Evolutionary conservation across 1,139 yeast genomes (phyloP).

Genomic region (Debaryomycetaceae sp.): DNA sequence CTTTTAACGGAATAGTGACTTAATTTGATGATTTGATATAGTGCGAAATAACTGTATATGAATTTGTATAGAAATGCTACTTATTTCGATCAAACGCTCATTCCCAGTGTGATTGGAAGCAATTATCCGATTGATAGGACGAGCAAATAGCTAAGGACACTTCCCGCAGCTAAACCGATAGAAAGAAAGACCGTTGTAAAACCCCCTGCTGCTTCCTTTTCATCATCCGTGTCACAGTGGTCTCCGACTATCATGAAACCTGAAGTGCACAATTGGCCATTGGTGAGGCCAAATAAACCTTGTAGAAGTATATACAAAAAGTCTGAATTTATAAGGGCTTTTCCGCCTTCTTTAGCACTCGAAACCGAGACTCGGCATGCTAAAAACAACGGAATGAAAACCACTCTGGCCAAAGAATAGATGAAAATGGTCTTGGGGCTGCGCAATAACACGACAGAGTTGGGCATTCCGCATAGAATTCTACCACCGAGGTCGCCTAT

Average conservation of each 20-base stretch:
- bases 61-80: not conserved
- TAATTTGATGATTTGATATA: not conserved
- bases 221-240: constrained; percentile 54
- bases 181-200: constrained; percentile 77
- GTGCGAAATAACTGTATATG: not conserved
- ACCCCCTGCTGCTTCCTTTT: constrained; percentile 92
- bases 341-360: constrained; percentile 15
- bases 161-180: constrained; percentile 73
- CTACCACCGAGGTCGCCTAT: constrained; percentile 83
- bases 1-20: too few species aligned
- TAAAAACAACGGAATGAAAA: constrained; percentile 62
- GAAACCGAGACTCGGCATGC: constrained; percentile 59
- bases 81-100: not conserved
- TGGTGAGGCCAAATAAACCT: constrained; percentile 76
- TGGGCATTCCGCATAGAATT: constrained; percentile 56
- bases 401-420: constrained; percentile 52
- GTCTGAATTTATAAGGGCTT: constrained; percentile 56
- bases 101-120: not conserved
- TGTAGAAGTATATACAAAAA: constrained; percentile 65
- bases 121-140: constrained; percentile 27
- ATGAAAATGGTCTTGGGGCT: constrained; percentile 40
- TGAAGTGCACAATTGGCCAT: constrained; percentile 81
- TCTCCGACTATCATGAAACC: constrained; percentile 78
- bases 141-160: constrained; percentile 66
- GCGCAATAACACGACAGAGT: constrained; percentile 32